Base-by-base conservation (phyloP, 2,329 filamentous ascomycete genomes). In the Trichoderma sp. region DNA sequence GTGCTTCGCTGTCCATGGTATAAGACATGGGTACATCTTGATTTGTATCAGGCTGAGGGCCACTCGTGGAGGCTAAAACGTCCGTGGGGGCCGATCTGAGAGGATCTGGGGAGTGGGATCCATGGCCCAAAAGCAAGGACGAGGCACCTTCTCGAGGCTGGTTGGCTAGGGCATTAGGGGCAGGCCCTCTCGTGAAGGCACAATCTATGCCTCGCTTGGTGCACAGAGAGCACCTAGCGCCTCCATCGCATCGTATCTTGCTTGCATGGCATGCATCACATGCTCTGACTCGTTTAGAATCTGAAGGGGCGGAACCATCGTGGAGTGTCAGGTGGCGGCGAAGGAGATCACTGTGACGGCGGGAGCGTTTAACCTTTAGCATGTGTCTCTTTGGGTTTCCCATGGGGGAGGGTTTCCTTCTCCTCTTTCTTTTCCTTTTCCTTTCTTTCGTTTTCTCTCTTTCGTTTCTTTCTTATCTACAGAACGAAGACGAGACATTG, bases 221-320 rank as follows among this genome's bases (percentile, higher is more conserved):
- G 54, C 81, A 83, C 2, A 79, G 76, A 1, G 77, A 76, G 53
- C 81, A 83, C 27, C 74, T 75, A 2, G 72, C 66, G 13, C 79
- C 78, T 2, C 81, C 81, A 67, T 81, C 78, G 59, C 81, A 83
- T 68, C 80, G 82, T 2, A 78, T 81, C 72, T 83, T 83, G 68
- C 79, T 81, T n/a, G 77, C 73, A 57, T 81, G 81, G 32, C 81
- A 83, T 7, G 78, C 75, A 69, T 81, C 76, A 58, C 82, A 83
- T 10, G 82, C 81, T 8, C 76, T 75, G 32, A 78, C 78, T 27
- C 76, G 76, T 54, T 80, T 75, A 5, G 74, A 72, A 32, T 77
- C 75, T 6, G 76, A 75, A 2, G 71, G 70, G 1, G 74, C 69
- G 1, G 74, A 72, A 45, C 71, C 73, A 56, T 77, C 78, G 71